Base-by-base conservation (phyloP, 306 rosid genomes). In the Malus orientalis region DNA sequence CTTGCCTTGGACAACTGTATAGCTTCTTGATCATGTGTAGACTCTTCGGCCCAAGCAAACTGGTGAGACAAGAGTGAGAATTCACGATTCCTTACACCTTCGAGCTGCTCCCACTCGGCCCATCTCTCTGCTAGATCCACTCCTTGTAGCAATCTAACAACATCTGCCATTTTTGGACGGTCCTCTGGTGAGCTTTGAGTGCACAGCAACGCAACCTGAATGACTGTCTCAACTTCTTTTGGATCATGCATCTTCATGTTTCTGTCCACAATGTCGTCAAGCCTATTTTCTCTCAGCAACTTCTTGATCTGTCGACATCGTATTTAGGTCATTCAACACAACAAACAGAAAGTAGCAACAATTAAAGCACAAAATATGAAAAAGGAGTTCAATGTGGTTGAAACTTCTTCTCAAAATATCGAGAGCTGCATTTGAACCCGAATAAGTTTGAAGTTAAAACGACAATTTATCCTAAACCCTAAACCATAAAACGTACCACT, bases 151-250 rank as follows among this genome's bases (percentile, higher is more conserved):
- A 93, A 76, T 74, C 78, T 76, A 18, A 91, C 86, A 13, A 93
- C 95, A 76, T 91, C 82, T 13, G 91, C 80, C 98, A 93, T 93
- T 10, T 60, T 86, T 22, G 96, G 98, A 18, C 98, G 93, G 13
- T 82, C 91, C 86, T 91, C 93, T 0, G 98, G 96, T 20, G 76
- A 78, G 22, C 85, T 71, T 53, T 89, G 98, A 2, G 96, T 89
- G 87, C 98, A 93, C 23, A 93, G 95, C 67, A 93, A 74, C 42
- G 98, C 98, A 63, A 93, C 96, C 74, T 88, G 90, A 83, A 93
- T 78, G 59, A 86, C 80, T 1, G 76, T 86, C 83, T 86, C 95
- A 5, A 89, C 93, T 86, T 93, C 98, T 79, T 79, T 85, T 20
- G 74, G 71, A 42, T 88, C 86, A 58, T 85, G 89, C 47, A 61